These are phyloP conservation scores for Candida alai DNA, from an alignment of 805 yeast species.

Conservation along the genomic window DNA sequence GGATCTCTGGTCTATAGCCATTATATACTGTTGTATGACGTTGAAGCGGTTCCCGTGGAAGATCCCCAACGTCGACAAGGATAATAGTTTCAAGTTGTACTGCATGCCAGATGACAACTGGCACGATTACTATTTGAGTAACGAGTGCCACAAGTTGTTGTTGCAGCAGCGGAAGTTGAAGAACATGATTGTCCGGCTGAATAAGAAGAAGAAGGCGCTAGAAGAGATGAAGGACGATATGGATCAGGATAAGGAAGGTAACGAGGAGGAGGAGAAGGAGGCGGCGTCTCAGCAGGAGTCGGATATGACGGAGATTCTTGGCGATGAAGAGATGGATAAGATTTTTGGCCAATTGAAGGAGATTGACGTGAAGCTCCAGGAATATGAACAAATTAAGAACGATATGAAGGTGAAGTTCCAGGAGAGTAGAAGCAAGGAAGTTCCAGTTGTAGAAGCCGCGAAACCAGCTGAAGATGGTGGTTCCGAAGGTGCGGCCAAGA, in stretches of 20 bases:
- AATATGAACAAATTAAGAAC: constrained; percentile 30
- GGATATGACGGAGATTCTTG: constrained; percentile 21
- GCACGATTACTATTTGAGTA: constrained; percentile 71
- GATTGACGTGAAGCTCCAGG: constrained; percentile 35
- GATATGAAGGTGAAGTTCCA: constrained; percentile 31
- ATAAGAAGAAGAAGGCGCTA: constrained; percentile 33
- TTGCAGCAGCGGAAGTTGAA: constrained; percentile 58
- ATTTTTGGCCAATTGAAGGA: constrained; percentile 31
- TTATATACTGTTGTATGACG: constrained; percentile 88
- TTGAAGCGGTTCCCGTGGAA: constrained; percentile 93
- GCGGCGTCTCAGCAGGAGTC: neutral
- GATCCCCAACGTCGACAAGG: constrained; percentile 71
- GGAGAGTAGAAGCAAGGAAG: constrained; percentile 15
- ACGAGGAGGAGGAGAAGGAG: constrained; percentile 8
- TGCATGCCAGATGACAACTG: constrained; percentile 76
- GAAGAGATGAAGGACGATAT: constrained; percentile 11
- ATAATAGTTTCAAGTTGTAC: constrained; percentile 78
- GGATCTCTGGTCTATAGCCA: constrained; percentile 91
- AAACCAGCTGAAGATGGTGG: constrained; percentile 8
- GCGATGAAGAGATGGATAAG: constrained; percentile 30
- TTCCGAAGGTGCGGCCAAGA: constrained; percentile 17
- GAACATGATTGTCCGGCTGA: constrained; percentile 39
- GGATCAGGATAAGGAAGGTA: constrained; percentile 11
- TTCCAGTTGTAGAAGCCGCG: constrained; percentile 8
- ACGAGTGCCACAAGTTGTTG: constrained; percentile 65